A percentile compares a stretch with the other conserved stretches of the same genome.
These are phyloP conservation scores for Neonectria magnoliae DNA, from an alignment of 2,329 filamentous ascomycete species.

Conservation along the genomic window DNA sequence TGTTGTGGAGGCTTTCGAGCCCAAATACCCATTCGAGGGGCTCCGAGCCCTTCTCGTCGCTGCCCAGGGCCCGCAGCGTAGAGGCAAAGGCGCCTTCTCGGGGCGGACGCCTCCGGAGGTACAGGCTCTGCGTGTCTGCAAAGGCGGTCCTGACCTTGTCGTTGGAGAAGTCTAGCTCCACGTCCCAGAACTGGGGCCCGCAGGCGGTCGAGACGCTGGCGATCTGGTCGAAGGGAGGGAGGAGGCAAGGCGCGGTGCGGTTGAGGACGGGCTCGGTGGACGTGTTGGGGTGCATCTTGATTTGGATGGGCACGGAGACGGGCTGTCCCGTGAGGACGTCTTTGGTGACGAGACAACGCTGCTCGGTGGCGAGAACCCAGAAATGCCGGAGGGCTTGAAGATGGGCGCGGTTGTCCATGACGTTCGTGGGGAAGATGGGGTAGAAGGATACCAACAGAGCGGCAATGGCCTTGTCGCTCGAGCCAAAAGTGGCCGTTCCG, in stretches of 20 bases:
- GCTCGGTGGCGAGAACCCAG: conserved; percentile 93
- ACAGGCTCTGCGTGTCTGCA: conserved; percentile 74
- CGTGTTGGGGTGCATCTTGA: conserved; percentile 64
- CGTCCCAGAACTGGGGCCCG: conserved; percentile 79
- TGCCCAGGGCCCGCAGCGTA: conserved; percentile 77
- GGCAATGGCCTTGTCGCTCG: conserved; percentile 86
- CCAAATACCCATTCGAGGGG: conserved; percentile 81
- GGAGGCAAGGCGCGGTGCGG: conserved; percentile 66
- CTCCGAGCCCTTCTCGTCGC: conserved; percentile 44
- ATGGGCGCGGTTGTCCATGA: conserved; percentile 94
- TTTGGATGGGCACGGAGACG: conserved; percentile 75
- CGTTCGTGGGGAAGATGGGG: conserved; percentile 86
- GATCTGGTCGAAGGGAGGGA: conserved; percentile 73
- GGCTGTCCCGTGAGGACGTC: conserved; percentile 87
- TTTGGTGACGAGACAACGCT: conserved; percentile 86
- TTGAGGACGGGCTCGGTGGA: conserved; percentile 51
- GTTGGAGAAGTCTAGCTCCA: conserved; percentile 79
- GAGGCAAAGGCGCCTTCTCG: conserved; percentile 77
- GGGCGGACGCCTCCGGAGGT: conserved; percentile 75
- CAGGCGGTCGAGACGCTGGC: conserved; percentile 67
- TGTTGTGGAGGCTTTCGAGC: conserved; percentile 63
- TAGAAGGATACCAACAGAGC: conserved; percentile 92
- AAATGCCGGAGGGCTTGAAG: conserved; percentile 96
- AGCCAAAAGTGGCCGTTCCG: conserved; percentile 91
- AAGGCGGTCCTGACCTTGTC: conserved; percentile 70